These are phyloP conservation scores for Gynostemma pentaphyllum DNA, from an alignment of 306 rosid species.

Conservation along the genomic window DNA sequence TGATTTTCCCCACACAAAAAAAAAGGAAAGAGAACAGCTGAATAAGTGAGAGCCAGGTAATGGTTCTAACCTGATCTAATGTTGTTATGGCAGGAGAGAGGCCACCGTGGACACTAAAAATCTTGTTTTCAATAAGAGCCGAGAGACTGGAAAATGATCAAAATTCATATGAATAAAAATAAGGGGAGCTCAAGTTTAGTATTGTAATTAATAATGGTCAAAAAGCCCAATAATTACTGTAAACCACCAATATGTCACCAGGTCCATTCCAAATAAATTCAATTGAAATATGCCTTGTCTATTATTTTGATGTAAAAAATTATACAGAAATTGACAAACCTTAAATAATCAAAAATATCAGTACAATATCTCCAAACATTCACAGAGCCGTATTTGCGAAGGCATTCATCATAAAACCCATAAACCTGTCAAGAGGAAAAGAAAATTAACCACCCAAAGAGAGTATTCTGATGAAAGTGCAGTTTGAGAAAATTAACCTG, in stretches of 20 bases:
- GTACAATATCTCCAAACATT: slow-evolving; percentile 99
- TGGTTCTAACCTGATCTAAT: slow-evolving; percentile 67
- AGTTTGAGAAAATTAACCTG: slow-evolving; percentile 52
- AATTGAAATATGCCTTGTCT: not conserved
- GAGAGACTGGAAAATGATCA: slow-evolving; percentile 55
- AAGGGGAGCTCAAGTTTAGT: not conserved
- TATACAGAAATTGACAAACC: slow-evolving; percentile 36
- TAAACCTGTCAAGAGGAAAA: slow-evolving; percentile 62
- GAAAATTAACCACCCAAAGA: slow-evolving; percentile 22
- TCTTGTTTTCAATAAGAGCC: slow-evolving; percentile 85
- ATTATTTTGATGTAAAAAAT: not conserved
- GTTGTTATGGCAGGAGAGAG: slow-evolving; percentile 95
- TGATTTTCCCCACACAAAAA: not conserved
- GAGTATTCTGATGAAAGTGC: slow-evolving; percentile 4
- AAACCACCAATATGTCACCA: not conserved
- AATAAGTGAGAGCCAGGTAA: not conserved
- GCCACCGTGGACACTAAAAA: slow-evolving; percentile 97
- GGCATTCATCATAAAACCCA: slow-evolving; percentile 99
- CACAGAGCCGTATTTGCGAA: slow-evolving; percentile 94
- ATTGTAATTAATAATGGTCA: not conserved
- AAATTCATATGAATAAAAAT: slow-evolving; percentile 16
- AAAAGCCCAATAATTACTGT: not conserved
- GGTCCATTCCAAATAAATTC: not conserved
- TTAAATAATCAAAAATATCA: slow-evolving; percentile 87
- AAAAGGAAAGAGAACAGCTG: not conserved